Evolutionary conservation across 2,329 filamentous ascomycete genomes (phyloP).

Genomic region (Penicillium sp.): DNA sequence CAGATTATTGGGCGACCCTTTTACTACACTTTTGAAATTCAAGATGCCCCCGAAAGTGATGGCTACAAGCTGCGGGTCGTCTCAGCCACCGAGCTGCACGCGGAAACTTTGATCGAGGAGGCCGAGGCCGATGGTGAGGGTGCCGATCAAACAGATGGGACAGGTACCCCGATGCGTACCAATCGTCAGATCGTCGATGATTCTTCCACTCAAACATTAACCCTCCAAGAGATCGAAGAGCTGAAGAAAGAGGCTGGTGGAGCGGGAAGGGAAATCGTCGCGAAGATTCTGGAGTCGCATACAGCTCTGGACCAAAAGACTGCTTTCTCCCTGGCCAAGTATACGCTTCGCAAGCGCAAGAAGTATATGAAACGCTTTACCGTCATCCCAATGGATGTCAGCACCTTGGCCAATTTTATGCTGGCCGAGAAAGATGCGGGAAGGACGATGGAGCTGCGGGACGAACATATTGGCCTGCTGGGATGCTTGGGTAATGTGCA

Average conservation of each 20-base stretch:
- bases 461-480: conserved; percentile 79
- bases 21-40: conserved; percentile 87
- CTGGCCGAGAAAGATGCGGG: conserved; percentile 77
- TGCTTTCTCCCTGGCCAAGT: conserved; percentile 89
- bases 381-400: conserved; percentile 79
- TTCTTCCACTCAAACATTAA: conserved; percentile 72
- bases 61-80: conserved; percentile 75
- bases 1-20: conserved; percentile 89
- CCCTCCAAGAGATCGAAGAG: conserved; percentile 71
- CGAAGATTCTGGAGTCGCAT: conserved; percentile 90
- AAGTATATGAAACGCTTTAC: conserved; percentile 93
- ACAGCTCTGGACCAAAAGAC: conserved; percentile 93
- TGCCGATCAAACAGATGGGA: conserved; percentile 37
- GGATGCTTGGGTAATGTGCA: conserved; percentile 92
- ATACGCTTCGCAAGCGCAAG: conserved; percentile 89
- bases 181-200: conserved; percentile 69
- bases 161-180: conserved; percentile 59
- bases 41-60: conserved; percentile 68
- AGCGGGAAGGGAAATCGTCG: conserved; percentile 85
- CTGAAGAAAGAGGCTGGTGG: conserved; percentile 73
- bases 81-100: conserved; percentile 78
- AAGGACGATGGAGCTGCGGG: conserved; percentile 82
- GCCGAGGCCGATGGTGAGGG: conserved; percentile 44
- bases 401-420: conserved; percentile 74
- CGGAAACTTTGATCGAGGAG: conserved; percentile 67